Percentiles rank a stretch among this genome's conserved stretches.
phyloP scores from a whole-genome alignment of 306 rosid genomes.

The Adenanthera pavonina region DNA sequence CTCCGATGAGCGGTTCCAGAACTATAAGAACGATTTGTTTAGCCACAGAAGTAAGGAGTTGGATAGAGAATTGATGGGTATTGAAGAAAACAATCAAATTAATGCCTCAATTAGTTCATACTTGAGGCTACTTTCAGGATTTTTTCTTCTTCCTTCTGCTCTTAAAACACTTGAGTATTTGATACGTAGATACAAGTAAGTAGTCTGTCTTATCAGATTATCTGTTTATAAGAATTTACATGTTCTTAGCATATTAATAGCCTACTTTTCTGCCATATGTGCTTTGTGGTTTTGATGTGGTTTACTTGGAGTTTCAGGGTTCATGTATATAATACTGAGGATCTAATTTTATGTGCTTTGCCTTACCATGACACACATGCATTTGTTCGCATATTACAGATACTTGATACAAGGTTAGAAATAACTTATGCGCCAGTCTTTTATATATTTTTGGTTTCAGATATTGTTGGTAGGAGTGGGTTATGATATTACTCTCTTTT shows the following conservation, averaged over 20 bases:
- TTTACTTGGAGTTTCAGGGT: conserved; percentile 58
- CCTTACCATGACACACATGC: conserved; percentile 89
- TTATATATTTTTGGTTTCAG: conserved; percentile 29
- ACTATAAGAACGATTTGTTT: conserved; percentile 73
- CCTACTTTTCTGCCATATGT: not conserved
- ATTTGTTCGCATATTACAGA: conserved; percentile 78
- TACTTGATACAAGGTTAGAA: conserved; percentile 70
- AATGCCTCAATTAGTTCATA: conserved; percentile 64
- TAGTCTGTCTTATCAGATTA: not conserved
- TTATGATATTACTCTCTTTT: conserved; percentile 37
- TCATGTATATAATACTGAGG: conserved; percentile 76
- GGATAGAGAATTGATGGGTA: conserved; percentile 78
- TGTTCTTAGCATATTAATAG: not conserved
- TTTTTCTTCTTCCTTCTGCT: conserved; percentile 65
- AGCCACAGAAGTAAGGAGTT: conserved; percentile 65
- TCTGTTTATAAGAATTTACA: not conserved
- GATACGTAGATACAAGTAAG: conserved; percentile 85
- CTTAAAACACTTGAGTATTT: conserved; percentile 84
- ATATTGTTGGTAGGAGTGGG: conserved; percentile 20
- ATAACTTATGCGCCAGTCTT: not conserved
- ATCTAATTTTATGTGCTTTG: conserved; percentile 73
- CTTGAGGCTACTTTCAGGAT: conserved; percentile 66
- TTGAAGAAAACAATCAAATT: conserved; percentile 67
- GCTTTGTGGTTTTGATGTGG: conserved; percentile 28
- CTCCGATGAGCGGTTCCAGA: conserved; percentile 65